phyloP scores from a whole-genome alignment of 768 basidiomycete species.

The Macrolepiota dolichaula region DNA sequence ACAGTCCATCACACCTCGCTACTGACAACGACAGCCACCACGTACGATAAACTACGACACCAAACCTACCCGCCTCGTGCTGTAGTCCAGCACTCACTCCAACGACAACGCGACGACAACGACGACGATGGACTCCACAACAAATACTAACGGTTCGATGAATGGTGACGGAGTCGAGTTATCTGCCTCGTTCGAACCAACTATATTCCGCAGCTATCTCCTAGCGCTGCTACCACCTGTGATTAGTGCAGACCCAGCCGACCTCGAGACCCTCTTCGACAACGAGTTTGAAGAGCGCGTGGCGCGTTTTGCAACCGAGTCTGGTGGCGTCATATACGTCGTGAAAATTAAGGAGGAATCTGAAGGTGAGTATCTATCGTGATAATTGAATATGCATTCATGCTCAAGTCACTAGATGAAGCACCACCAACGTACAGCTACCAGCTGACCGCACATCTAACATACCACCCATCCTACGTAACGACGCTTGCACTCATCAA shows the following conservation, averaged over 20 bases:
- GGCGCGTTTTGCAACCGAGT: conserved; percentile 53
- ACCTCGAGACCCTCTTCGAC: too few species aligned
- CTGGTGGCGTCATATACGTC: too few species aligned
- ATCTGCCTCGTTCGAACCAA: conserved; percentile 54
- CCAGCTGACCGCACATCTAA: conserved; percentile 64
- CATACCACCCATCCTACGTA: neutral
- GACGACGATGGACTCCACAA: conserved; percentile 18
- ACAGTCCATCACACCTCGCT: too few species aligned
- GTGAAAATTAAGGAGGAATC: conserved; percentile 44
- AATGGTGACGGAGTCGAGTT: conserved; percentile 25
- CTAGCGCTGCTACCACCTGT: conserved; percentile 73
- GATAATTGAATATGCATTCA: neutral
- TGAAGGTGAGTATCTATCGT: conserved; percentile 50
- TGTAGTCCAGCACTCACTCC: neutral
- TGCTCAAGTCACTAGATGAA: conserved; percentile 29
- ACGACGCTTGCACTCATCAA: neutral
- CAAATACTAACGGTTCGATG: conserved; percentile 21
- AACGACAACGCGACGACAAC: too few species aligned
- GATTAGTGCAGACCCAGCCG: conserved; percentile 50
- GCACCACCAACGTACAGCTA: conserved; percentile 60
- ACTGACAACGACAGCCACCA: too few species aligned
- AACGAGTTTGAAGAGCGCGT: conserved; percentile 73
- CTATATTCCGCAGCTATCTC: conserved; percentile 70
- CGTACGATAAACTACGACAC: neutral
- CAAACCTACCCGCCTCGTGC: neutral